Evolutionary conservation across 2,329 filamentous ascomycete genomes (phyloP).

Genomic region (Chaetothyriales sp.): DNA sequence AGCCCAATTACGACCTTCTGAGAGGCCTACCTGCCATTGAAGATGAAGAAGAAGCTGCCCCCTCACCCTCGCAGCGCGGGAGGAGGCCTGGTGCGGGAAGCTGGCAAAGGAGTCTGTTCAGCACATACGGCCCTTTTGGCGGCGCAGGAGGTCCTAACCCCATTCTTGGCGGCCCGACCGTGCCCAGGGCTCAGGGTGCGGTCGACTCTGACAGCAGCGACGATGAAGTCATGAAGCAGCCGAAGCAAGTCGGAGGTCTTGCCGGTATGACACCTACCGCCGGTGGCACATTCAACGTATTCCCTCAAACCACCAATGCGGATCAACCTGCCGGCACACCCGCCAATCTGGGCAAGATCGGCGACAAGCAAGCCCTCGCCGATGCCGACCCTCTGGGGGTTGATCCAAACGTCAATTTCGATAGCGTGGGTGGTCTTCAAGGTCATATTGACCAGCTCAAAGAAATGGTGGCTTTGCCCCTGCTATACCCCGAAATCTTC

Average conservation of each 20-base stretch:
- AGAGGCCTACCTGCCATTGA: constrained; percentile 46
- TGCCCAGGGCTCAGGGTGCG: constrained; percentile 58
- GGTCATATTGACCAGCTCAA: constrained; percentile 94
- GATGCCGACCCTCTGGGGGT: constrained; percentile 92
- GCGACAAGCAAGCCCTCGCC: constrained; percentile 79
- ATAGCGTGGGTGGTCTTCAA: constrained; percentile 81
- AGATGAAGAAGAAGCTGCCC: constrained; percentile 55
- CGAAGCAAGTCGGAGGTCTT: constrained; percentile 41
- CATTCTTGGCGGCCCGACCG: constrained; percentile 51
- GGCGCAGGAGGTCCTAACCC: constrained; percentile 62
- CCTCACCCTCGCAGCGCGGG: constrained; percentile 55
- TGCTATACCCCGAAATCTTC: constrained; percentile 92
- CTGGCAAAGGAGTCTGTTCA: constrained; percentile 74
- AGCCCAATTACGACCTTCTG: constrained; percentile 17
- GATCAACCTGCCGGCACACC: constrained; percentile 51
- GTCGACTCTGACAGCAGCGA: constrained; percentile 95
- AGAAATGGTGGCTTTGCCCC: constrained; percentile 91
- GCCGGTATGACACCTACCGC: constrained; percentile 51
- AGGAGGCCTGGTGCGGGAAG: constrained; percentile 42
- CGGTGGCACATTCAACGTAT: constrained; percentile 38
- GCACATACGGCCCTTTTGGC: constrained; percentile 84
- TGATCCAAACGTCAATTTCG: constrained; percentile 83
- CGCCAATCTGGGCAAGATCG: constrained; percentile 82
- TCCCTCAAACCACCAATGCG: constrained; percentile 42
- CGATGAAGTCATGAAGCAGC: constrained; percentile 64